Evolutionary conservation across 2,329 filamentous ascomycete species (phyloP).

Genomic region (Xylaria sp.): DNA sequence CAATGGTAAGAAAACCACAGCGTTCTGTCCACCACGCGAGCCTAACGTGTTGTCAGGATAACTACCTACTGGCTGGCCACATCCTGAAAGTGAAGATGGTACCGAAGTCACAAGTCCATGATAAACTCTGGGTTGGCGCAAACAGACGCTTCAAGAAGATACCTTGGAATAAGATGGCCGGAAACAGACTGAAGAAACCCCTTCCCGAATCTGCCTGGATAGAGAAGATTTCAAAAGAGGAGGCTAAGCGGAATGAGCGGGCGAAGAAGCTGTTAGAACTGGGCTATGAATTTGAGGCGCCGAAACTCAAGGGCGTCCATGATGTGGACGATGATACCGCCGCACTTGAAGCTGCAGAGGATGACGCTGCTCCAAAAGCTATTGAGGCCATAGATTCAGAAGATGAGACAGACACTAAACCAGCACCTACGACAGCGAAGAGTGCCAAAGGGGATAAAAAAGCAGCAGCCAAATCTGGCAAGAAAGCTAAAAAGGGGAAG

Average conservation of each 20-base stretch:
- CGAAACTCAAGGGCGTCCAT: constrained; percentile 71
- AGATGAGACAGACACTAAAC: constrained; percentile 47
- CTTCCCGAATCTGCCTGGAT: constrained; percentile 82
- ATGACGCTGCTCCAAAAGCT: constrained; percentile 52
- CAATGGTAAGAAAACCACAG: constrained; percentile 69
- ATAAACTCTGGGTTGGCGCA: constrained; percentile 87
- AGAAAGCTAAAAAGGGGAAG: constrained; percentile 52
- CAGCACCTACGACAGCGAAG: constrained; percentile 44
- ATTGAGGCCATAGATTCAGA: constrained; percentile 53
- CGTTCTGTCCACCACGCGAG: background rate
- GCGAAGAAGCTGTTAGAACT: constrained; percentile 80
- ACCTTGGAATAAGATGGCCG: constrained; percentile 88
- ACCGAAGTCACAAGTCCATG: constrained; percentile 79
- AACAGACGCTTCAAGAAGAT: constrained; percentile 90
- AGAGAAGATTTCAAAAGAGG: constrained; percentile 77
- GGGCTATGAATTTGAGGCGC: constrained; percentile 85
- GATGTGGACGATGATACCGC: constrained; percentile 53
- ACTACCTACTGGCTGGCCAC: constrained; percentile 91
- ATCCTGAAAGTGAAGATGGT: constrained; percentile 89
- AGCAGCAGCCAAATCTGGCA: constrained; percentile 38
- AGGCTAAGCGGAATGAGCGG: constrained; percentile 74
- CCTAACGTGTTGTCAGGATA: constrained; percentile 38
- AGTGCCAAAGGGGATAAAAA: constrained; percentile 41
- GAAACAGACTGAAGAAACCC: constrained; percentile 77
- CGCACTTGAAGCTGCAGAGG: constrained; percentile 52